phyloP scores from a whole-genome alignment of 73 alveolate genomes.

The Stentor roeselii region DNA sequence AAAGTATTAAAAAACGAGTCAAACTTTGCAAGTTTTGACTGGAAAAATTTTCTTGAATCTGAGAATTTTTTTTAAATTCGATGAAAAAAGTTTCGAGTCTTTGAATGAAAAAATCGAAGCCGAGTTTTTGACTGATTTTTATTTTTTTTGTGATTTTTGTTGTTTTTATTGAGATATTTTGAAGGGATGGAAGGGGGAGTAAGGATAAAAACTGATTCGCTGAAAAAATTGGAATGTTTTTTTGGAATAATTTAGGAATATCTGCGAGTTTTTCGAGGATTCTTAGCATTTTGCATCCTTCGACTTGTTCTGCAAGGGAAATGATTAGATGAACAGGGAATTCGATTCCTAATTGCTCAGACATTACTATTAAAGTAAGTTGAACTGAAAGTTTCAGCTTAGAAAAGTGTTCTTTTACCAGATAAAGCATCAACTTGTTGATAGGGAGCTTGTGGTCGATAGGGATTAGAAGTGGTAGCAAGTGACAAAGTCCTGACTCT shows the following conservation, averaged over 20 bases:
- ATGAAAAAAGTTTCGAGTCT: background rate
- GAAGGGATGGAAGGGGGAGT: background rate
- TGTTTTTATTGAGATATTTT: background rate
- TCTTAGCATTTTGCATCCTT: background rate
- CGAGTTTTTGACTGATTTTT: background rate
- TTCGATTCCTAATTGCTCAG: background rate
- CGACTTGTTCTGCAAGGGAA: background rate
- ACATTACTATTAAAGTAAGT: background rate
- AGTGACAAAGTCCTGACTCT: background rate
- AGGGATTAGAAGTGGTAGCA: background rate
- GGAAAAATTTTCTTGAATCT: background rate
- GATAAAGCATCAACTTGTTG: background rate
- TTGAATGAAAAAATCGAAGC: background rate
- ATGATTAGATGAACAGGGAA: background rate
- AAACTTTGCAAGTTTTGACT: background rate
- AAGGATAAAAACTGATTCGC: background rate
- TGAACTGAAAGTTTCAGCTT: background rate
- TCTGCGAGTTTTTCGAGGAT: background rate
- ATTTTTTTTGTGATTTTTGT: background rate
- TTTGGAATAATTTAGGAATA: no score
- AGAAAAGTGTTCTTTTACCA: background rate
- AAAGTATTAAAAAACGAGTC: background rate
- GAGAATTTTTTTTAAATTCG: no score
- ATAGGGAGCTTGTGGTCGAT: background rate
- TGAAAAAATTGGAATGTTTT: background rate